These are phyloP conservation scores for Fraxinus greggii DNA, from an alignment of 305 asterid genomes.

Conservation along the genomic window DNA sequence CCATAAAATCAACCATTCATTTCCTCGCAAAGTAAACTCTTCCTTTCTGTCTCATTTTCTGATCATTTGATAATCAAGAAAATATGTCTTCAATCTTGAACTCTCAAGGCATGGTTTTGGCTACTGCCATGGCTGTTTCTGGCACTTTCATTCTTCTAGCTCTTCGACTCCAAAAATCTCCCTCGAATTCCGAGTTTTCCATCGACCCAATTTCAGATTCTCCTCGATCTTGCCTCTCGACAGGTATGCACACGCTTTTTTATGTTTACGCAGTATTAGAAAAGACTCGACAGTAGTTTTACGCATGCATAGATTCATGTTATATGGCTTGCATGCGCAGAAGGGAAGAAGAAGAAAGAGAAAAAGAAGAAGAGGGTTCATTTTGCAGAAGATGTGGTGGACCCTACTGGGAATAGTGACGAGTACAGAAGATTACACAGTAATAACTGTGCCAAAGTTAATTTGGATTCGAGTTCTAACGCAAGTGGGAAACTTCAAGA, in stretches of 20 bases:
- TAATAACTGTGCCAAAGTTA: slow-evolving; percentile 6
- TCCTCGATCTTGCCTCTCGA: slow-evolving; percentile 52
- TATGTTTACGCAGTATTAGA: neutral
- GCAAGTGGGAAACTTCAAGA: slow-evolving; percentile 29
- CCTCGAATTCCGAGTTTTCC: slow-evolving; percentile 20
- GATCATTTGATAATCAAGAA: neutral
- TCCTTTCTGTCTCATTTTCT: neutral
- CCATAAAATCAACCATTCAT: neutral
- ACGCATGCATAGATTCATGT: neutral
- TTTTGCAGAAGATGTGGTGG: slow-evolving; percentile 83
- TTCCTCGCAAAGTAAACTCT: neutral
- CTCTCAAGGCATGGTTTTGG: slow-evolving; percentile 65
- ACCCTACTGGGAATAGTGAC: slow-evolving; percentile 69
- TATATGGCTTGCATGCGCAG: slow-evolving; percentile 7
- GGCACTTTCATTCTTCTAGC: slow-evolving; percentile 75
- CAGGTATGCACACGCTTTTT: slow-evolving; percentile 30
- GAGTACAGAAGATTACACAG: slow-evolving; percentile 53
- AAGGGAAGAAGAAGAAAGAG: slow-evolving; percentile 44
- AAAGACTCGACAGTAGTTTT: neutral
- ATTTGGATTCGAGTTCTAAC: slow-evolving; percentile 16
- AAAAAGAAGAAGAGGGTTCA: slow-evolving; percentile 71
- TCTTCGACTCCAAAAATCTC: slow-evolving; percentile 52
- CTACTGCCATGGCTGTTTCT: slow-evolving; percentile 88
- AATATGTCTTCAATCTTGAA: slow-evolving; percentile 51
- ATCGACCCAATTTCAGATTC: slow-evolving; percentile 18